phyloP scores from a whole-genome alignment of 2,329 filamentous ascomycete species.

The Penicillium janthinellum region DNA sequence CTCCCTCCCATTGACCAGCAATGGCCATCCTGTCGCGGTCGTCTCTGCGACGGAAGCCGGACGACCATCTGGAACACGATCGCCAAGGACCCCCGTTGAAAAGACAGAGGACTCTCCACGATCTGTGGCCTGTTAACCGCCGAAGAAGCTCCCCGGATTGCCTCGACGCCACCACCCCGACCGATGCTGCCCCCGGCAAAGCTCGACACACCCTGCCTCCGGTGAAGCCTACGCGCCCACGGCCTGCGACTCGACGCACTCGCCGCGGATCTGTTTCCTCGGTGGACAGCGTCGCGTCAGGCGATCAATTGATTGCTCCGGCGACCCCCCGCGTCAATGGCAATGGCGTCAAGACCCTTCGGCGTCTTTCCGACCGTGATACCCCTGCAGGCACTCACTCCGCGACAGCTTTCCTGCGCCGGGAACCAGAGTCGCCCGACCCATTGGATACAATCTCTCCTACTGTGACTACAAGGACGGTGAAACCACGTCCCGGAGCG shows the following conservation, averaged over 20 bases:
- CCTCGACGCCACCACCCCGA: conserved; percentile 32
- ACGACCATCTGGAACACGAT: conserved; percentile 25
- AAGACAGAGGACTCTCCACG: conserved; percentile 29
- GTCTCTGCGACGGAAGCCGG: conserved; percentile 35
- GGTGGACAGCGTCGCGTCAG: conserved; percentile 17
- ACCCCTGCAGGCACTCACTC: conserved; percentile 11
- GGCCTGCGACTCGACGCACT: conserved; percentile 16
- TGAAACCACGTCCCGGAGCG: conserved; percentile 11
- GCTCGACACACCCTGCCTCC: conserved; percentile 13
- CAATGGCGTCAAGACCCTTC: conserved; percentile 16
- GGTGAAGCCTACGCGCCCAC: conserved; percentile 22
- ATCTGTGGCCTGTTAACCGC: conserved; percentile 22
- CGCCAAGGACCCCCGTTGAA: conserved; percentile 29
- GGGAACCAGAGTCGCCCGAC: conserved; percentile 26
- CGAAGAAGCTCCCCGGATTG: conserved; percentile 39
- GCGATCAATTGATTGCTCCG: conserved; percentile 15
- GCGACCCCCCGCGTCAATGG: conserved; percentile 13
- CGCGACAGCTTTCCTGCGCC: conserved; percentile 11
- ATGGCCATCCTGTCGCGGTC: conserved; percentile 40
- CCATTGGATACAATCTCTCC: conserved; percentile 31
- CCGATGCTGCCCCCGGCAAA: conserved; percentile 11
- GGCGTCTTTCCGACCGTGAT: conserved; percentile 13
- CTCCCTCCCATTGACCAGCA: conserved; percentile 14
- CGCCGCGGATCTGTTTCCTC: conserved; percentile 22
- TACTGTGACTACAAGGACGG: conserved; percentile 5